These are phyloP conservation scores for Lagenaria siceraria DNA, from an alignment of 306 rosid species.

Conservation along the genomic window DNA sequence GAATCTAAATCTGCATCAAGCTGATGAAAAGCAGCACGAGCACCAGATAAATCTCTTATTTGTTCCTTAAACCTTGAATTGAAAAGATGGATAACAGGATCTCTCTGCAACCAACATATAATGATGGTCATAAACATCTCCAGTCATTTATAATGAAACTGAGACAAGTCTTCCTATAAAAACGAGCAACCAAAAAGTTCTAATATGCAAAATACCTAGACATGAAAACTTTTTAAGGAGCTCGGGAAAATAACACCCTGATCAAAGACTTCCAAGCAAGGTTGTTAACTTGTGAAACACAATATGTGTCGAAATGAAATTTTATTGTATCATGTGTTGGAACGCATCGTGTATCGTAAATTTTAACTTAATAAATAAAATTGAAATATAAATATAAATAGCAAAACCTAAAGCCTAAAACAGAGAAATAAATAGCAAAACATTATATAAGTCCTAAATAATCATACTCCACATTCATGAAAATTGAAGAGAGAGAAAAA, in stretches of 20 bases:
- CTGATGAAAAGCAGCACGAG: constrained; percentile 46
- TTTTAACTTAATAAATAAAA: too few species aligned
- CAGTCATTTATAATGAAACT: constrained; percentile 40
- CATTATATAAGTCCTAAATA: too few species aligned
- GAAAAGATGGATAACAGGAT: constrained; percentile 65
- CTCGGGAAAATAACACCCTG: neutral
- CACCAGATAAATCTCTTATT: constrained; percentile 61
- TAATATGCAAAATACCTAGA: constrained; percentile 12
- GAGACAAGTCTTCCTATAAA: constrained; percentile 33
- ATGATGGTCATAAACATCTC: constrained; percentile 32
- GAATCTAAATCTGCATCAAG: constrained; percentile 46
- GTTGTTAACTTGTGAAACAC: too few species aligned
- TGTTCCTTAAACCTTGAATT: constrained; percentile 82
- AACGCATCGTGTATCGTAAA: too few species aligned
- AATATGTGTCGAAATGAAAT: too few species aligned
- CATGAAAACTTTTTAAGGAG: neutral
- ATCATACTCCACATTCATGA: too few species aligned
- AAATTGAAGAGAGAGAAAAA: too few species aligned
- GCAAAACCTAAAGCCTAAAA: too few species aligned
- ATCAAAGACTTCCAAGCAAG: neutral
- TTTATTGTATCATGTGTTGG: too few species aligned
- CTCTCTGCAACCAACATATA: constrained; percentile 58
- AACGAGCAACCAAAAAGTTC: constrained; percentile 20
- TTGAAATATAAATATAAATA: too few species aligned
- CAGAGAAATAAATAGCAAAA: too few species aligned